phyloP scores from a whole-genome alignment of 176 grass and related monocot species.

The Carex kokanica region DNA sequence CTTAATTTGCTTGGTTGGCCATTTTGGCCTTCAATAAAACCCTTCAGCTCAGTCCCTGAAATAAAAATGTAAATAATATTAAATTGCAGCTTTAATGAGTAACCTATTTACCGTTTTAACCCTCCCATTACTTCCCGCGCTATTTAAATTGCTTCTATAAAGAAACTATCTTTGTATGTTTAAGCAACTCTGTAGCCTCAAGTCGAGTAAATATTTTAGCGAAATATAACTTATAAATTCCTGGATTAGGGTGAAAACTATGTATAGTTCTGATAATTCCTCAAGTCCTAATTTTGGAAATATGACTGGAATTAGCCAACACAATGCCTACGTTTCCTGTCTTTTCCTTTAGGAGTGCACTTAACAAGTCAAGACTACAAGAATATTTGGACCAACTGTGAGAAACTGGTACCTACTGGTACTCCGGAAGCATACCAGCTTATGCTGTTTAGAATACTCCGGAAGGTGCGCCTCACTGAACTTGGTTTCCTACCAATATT shows the following conservation, averaged over 20 bases:
- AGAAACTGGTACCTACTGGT: background rate
- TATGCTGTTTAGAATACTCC: background rate
- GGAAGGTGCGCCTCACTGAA: background rate
- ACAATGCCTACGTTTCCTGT: background rate
- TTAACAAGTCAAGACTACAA: background rate
- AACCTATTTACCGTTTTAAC: constrained; percentile 20
- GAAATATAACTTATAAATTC: constrained; percentile 6
- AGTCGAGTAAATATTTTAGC: background rate
- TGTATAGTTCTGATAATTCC: background rate
- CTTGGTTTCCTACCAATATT: background rate
- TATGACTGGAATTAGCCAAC: background rate
- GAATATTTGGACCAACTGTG: background rate
- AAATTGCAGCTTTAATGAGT: background rate
- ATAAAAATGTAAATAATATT: background rate
- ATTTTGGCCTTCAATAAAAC: constrained; percentile 26
- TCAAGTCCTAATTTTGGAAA: constrained; percentile 18
- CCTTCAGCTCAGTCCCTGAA: constrained; percentile 17
- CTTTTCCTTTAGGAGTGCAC: background rate
- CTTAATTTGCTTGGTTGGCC: constrained; percentile 4
- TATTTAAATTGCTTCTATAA: background rate
- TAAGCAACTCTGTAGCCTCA: background rate
- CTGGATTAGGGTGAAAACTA: background rate
- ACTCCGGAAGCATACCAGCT: background rate
- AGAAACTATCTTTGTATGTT: background rate
- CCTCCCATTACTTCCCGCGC: background rate